Evolutionary conservation across 2,329 filamentous ascomycete genomes (phyloP), one percentile per base, ranked within the genome.

Genomic region (Spiromastix sp.): DNA sequence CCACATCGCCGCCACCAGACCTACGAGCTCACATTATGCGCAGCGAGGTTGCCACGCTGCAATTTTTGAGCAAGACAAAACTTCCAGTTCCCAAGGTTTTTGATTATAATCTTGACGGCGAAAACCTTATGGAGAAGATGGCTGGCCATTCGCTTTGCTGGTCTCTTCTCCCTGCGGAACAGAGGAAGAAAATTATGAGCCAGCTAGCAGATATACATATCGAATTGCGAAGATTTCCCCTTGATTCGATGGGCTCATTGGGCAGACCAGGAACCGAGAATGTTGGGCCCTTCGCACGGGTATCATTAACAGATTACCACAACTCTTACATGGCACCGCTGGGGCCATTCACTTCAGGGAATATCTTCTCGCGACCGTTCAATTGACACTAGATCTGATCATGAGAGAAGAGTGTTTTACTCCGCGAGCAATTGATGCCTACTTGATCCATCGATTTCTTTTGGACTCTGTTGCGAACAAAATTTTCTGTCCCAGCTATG

Each of bases 41-140:
- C 36, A 63, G 60, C 35, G 62, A 66, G 39, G 51, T 56, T 28
- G 55, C 59, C 19, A 63, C 61, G 1, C 50, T 65, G 17, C 55
- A 49, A 37, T 64, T 63, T 39, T n/a, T n/a, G n/a, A n/a, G n/a
- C n/a, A 30, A 47, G 17, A 59, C 54, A 2, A 34, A 27, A 4
- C 45, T 66, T 1, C 58, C 58, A 19, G 42, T 58, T 29, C 60
- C 60, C 5, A 54, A 47, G 36, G 52, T 60, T 0, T 51, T 53
- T 38, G 57, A 58, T 21, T 61, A 50, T 35, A 49, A 44, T 6
- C 38, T 60, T n/a, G 55, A 31, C 35, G 51, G 54, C 8, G 64
- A 54, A 36, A 61, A 64, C 20, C 42, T 63, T 12, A 59, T 63
- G 50, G 54, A 64, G 27, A 61, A 60, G 39, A 36, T 65, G 16